Percentiles rank a stretch among this genome's conserved stretches.
Evolutionary conservation across 352 stramenopile species (phyloP).

Genomic region (Globisporangium uncinulatum): DNA sequence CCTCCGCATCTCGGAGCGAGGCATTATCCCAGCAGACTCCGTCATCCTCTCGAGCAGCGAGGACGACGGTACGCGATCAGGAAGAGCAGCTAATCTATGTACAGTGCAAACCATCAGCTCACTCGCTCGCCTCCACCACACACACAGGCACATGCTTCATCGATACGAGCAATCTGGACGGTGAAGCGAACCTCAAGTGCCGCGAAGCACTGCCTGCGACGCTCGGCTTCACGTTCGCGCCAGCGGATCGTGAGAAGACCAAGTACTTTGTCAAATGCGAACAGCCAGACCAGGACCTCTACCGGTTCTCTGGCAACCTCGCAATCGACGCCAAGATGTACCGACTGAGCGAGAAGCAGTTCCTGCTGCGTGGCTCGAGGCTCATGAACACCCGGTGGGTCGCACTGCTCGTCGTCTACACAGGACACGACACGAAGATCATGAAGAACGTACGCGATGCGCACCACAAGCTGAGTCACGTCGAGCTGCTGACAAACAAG

Average conservation of each 20-base stretch:
- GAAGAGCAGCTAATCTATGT: no score
- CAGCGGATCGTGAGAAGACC: conserved; percentile 26
- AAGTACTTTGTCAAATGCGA: conserved; percentile 75
- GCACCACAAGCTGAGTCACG: conserved; percentile 79
- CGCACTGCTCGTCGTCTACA: conserved; percentile 70
- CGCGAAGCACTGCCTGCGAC: conserved; percentile 45
- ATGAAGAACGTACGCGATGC: conserved; percentile 84
- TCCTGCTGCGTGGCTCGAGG: conserved; percentile 61
- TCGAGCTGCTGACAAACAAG: conserved; percentile 74
- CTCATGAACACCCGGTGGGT: conserved; percentile 82
- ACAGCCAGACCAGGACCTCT: conserved; percentile 69
- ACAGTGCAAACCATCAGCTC: not conserved
- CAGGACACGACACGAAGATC: conserved; percentile 87
- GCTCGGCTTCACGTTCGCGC: conserved; percentile 22
- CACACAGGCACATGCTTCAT: conserved; percentile 65
- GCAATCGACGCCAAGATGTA: conserved; percentile 49
- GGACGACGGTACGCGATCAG: conserved; percentile 40
- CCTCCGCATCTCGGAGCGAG: conserved; percentile 74
- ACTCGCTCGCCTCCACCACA: conserved; percentile 3
- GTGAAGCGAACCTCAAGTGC: conserved; percentile 73
- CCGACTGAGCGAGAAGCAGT: conserved; percentile 73
- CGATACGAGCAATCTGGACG: conserved; percentile 80
- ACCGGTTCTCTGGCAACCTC: conserved; percentile 72
- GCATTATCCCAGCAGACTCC: conserved; percentile 89
- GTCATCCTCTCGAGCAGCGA: conserved; percentile 86